Conservation (phyloP, 768 basidiomycete genomes). For the Collybiopsis luxurians region DNA sequence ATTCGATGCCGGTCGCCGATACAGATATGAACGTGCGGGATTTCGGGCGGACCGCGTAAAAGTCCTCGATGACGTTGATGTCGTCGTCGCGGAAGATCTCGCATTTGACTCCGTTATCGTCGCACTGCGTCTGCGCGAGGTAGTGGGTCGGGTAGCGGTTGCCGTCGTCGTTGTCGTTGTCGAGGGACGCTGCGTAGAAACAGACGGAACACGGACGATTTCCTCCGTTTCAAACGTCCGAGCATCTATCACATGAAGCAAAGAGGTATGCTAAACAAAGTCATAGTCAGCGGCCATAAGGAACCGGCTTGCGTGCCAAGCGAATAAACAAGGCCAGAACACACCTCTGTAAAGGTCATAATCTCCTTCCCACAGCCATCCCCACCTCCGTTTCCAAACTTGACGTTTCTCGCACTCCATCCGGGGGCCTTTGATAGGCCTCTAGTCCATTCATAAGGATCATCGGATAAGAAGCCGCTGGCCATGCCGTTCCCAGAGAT, state of each 20-base stretch:
- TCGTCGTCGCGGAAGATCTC: conserved; percentile 11
- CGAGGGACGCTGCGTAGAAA: background rate
- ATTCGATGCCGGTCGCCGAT: background rate
- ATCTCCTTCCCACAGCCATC: conserved; percentile 61
- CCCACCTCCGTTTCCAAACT: conserved; percentile 68
- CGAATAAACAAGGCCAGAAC: conserved; percentile 15
- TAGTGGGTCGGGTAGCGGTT: conserved; percentile 5
- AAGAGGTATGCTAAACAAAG: conserved; percentile 63
- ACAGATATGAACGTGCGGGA: background rate
- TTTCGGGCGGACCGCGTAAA: conserved; percentile 6
- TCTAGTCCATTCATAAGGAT: conserved; percentile 67
- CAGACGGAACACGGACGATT: conserved; percentile 39
- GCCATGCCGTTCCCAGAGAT: conserved; percentile 1
- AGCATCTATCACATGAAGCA: conserved; percentile 84
- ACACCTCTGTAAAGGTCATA: conserved; percentile 88
- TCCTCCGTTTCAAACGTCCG: conserved; percentile 81
- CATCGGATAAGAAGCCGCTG: conserved; percentile 48
- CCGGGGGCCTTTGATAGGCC: conserved; percentile 60
- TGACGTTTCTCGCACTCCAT: conserved; percentile 84
- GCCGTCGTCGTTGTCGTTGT: conserved; percentile 9
- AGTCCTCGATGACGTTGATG: background rate
- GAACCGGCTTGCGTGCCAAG: background rate
- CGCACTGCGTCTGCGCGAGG: background rate
- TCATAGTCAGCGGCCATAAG: conserved; percentile 10
- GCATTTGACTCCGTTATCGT: conserved; percentile 5